Percentiles rank a stretch among this genome's conserved stretches.
Conservation (phyloP, 2,329 filamentous ascomycete genomes). For the Ophiostoma triangulosporum region DNA sequence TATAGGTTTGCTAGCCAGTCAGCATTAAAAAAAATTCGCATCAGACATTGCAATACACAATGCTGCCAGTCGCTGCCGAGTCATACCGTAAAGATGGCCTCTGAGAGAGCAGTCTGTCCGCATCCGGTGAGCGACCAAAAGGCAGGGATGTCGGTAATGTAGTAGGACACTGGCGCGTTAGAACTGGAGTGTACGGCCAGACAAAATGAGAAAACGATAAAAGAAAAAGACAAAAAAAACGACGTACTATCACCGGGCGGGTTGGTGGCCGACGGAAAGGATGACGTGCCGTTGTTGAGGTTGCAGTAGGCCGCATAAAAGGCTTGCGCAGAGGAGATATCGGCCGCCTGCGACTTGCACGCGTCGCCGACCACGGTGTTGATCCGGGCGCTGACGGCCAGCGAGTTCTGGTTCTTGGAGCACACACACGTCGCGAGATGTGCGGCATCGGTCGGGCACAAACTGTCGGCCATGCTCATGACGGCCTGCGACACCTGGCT, state of each 20-base stretch:
- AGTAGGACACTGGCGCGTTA: slow-evolving; percentile 32
- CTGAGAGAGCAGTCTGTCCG: slow-evolving; percentile 30
- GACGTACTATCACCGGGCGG: slow-evolving; percentile 39
- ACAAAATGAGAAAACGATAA: no score
- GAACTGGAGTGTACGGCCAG: neutral
- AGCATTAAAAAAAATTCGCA: neutral
- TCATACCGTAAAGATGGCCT: slow-evolving; percentile 28
- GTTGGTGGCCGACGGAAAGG: slow-evolving; percentile 30
- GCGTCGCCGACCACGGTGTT: slow-evolving; percentile 28
- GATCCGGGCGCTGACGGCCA: slow-evolving; percentile 28
- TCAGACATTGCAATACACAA: neutral
- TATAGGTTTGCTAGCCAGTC: slow-evolving; percentile 21
- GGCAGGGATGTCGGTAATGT: slow-evolving; percentile 36
- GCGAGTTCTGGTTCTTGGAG: slow-evolving; percentile 34
- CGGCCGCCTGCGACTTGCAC: slow-evolving; percentile 33
- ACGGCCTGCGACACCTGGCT: slow-evolving; percentile 27
- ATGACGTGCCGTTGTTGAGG: slow-evolving; percentile 34
- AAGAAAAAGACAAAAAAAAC: neutral
- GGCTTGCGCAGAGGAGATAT: slow-evolving; percentile 33
- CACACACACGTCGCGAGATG: slow-evolving; percentile 37
- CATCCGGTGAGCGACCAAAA: slow-evolving; percentile 32
- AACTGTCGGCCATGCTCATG: slow-evolving; percentile 20
- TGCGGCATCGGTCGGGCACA: slow-evolving; percentile 18
- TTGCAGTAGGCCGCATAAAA: slow-evolving; percentile 40
- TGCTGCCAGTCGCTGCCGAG: no score